Conservation (phyloP, 768 basidiomycete genomes). For the Ephemerocybe angulata region DNA sequence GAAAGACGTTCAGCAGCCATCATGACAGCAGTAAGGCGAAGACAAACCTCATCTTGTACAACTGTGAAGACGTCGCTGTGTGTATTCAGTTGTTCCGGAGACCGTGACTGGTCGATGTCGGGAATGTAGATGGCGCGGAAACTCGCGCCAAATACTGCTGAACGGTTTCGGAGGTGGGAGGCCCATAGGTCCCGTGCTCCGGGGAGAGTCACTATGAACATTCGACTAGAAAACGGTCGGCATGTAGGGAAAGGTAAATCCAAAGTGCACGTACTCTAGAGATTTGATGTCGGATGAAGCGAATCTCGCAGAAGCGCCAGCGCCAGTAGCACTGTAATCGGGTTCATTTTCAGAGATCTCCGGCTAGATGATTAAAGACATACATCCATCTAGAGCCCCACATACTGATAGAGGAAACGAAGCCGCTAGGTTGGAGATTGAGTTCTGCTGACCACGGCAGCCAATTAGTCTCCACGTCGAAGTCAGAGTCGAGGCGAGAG, state of each 20-base stretch:
- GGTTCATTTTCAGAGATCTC: background rate
- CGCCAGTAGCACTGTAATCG: constrained; percentile 48
- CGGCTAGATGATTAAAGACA: constrained; percentile 18
- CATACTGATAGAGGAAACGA: constrained; percentile 52
- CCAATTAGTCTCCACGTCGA: background rate
- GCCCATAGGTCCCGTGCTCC: constrained; percentile 54
- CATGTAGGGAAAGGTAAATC: background rate
- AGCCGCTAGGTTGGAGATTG: constrained; percentile 33
- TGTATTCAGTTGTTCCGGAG: constrained; percentile 43
- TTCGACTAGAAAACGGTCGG: constrained; percentile 25
- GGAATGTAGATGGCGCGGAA: constrained; percentile 48
- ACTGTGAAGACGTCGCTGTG: constrained; percentile 63
- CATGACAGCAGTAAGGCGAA: background rate
- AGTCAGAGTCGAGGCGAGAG: background rate
- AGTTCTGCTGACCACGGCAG: constrained; percentile 40
- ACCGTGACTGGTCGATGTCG: constrained; percentile 41
- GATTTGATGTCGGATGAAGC: constrained; percentile 41
- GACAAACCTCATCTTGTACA: constrained; percentile 46
- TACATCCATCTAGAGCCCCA: constrained; percentile 50
- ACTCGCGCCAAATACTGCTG: constrained; percentile 57
- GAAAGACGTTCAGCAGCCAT: constrained; percentile 2
- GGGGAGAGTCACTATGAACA: constrained; percentile 34
- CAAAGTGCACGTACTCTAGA: constrained; percentile 32
- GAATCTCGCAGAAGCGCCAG: constrained; percentile 51
- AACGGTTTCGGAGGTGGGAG: constrained; percentile 44